phyloP scores from a whole-genome alignment of 108 stramenopile genomes.

The Mayamaea pseudoterrestris region DNA sequence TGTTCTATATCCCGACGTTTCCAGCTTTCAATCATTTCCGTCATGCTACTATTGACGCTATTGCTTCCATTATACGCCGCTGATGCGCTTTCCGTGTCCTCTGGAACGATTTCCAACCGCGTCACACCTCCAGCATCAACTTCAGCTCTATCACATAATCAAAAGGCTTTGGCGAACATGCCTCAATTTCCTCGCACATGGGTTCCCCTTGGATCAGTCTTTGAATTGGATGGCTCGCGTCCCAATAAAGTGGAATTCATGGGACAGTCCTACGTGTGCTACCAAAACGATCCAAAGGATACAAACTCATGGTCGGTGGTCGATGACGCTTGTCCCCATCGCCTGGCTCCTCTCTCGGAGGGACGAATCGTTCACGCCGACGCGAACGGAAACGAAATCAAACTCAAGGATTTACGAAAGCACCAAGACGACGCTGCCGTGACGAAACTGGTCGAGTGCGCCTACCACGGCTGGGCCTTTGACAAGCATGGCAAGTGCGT shows the following conservation, averaged over 20 bases:
- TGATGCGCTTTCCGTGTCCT: no score
- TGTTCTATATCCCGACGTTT: no score
- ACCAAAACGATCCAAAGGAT: conserved; percentile 8
- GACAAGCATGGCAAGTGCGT: conserved; percentile 32
- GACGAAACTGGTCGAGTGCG: conserved; percentile 43
- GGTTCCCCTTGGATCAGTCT: conserved; percentile 24
- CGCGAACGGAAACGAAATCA: no score
- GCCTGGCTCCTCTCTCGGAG: conserved; percentile 77
- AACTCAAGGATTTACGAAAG: no score
- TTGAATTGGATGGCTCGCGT: conserved; percentile 18
- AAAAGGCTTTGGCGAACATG: not conserved
- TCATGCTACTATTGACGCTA: no score
- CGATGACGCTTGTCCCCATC: conserved; percentile 73
- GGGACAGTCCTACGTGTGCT: conserved; percentile 15
- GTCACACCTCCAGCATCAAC: no score
- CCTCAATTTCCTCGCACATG: conserved; percentile 25
- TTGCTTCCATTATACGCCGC: no score
- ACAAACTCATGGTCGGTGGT: conserved; percentile 31
- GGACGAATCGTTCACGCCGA: conserved; percentile 69
- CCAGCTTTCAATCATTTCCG: no score
- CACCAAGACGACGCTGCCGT: conserved; percentile 3
- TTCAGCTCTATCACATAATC: conserved; percentile 1
- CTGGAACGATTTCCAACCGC: no score
- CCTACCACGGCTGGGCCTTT: conserved; percentile 90
- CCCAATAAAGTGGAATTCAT: conserved; percentile 18